Evolutionary conservation across 148 eudicot genomes (phyloP).

Genomic region (Rhododendron molle): DNA sequence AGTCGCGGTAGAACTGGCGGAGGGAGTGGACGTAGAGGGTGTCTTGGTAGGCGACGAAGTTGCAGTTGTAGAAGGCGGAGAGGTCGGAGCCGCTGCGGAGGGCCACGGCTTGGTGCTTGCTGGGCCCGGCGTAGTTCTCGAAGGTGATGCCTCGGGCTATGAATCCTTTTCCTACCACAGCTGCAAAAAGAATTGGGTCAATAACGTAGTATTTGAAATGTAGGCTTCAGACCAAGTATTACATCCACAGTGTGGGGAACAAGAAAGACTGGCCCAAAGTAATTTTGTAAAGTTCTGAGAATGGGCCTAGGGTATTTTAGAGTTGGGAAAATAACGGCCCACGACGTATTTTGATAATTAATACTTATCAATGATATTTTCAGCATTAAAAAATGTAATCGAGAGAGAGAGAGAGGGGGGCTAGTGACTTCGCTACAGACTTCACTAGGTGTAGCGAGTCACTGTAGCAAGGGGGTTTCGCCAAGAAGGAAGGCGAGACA

Average conservation of each 20-base stretch:
- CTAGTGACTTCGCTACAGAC: no score
- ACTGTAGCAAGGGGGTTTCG: no score
- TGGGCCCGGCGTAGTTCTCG: slow-evolving; percentile 81
- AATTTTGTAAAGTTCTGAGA: background rate
- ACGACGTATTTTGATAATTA: no score
- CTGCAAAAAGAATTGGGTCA: slow-evolving; percentile 24
- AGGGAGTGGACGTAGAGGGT: slow-evolving; percentile 81
- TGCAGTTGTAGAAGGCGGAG: slow-evolving; percentile 83
- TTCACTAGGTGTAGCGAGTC: no score
- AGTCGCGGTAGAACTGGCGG: slow-evolving; percentile 85
- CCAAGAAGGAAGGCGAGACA: no score
- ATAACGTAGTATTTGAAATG: background rate
- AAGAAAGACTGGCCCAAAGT: background rate
- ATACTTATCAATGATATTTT: no score
- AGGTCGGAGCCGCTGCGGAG: slow-evolving; percentile 64
- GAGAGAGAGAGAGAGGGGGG: no score
- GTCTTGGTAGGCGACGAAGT: slow-evolving; percentile 85
- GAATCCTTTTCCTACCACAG: slow-evolving; percentile 72
- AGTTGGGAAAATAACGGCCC: no score
- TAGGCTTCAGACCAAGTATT: background rate
- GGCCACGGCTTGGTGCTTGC: slow-evolving; percentile 91
- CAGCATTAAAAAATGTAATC: no score
- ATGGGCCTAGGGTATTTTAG: no score
- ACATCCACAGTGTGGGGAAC: background rate
- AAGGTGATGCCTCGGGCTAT: slow-evolving; percentile 82